These are phyloP conservation scores for Xylariaceae sp. DNA, from an alignment of 2,329 filamentous ascomycete species.

Conservation along the genomic window DNA sequence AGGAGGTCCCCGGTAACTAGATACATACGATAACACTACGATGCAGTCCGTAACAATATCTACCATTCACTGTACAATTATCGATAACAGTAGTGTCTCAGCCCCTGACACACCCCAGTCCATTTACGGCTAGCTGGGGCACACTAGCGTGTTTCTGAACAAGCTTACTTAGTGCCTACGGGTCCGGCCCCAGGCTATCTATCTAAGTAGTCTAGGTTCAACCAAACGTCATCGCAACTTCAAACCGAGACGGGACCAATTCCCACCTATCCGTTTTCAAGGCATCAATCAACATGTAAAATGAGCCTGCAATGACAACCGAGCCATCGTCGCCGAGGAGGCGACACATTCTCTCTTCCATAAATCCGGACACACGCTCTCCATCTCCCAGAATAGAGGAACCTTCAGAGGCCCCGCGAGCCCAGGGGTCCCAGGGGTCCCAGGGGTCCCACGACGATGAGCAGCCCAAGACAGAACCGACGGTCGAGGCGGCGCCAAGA, in stretches of 20 bases:
- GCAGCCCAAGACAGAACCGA: constrained; percentile 5
- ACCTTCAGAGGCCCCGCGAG: constrained; percentile 9
- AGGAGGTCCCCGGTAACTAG: no score
- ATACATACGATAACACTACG: no score
- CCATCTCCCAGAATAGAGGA: constrained; percentile 18
- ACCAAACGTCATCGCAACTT: constrained; percentile 16
- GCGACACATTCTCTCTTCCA: constrained; percentile 33
- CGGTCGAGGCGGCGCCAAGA: constrained; percentile 15
- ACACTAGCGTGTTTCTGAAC: no score
- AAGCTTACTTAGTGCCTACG: neutral
- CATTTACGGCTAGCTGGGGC: no score
- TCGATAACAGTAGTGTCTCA: no score
- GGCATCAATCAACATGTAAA: constrained; percentile 5
- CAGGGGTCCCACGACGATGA: constrained; percentile 18
- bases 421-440: constrained; percentile 15
- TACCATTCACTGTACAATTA: no score
- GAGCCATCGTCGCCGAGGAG: constrained; percentile 29
- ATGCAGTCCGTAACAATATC: no score
- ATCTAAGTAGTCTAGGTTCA: neutral
- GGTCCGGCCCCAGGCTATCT: no score
- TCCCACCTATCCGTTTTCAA: neutral
- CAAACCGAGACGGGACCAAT: neutral
- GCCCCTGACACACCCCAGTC: no score
- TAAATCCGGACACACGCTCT: constrained; percentile 27
- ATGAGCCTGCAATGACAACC: constrained; percentile 28